These are phyloP conservation scores for Boeremia lycopersici DNA, from an alignment of 2,329 filamentous ascomycete species.

Conservation along the genomic window DNA sequence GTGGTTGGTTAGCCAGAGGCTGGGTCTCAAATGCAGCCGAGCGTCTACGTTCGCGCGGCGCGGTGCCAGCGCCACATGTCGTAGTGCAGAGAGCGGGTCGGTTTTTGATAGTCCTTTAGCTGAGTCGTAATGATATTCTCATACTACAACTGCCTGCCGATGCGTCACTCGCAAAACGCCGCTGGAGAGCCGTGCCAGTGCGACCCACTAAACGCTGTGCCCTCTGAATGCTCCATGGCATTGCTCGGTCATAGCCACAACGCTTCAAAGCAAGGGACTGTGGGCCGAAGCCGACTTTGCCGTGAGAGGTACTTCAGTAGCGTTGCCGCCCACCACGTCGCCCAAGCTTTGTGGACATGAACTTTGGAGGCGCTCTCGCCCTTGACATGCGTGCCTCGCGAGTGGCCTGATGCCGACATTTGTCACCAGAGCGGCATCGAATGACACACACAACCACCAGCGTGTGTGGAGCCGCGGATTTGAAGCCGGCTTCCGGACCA, in stretches of 20 bases:
- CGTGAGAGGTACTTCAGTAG: neutral
- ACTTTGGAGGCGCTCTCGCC: neutral
- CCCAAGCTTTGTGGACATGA: neutral
- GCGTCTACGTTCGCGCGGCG: neutral
- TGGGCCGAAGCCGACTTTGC: neutral
- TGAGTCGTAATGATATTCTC: neutral
- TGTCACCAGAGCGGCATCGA: neutral
- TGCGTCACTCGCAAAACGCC: neutral
- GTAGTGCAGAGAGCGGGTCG: neutral
- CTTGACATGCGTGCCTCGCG: neutral
- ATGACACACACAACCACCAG: neutral
- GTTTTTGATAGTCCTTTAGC: neutral
- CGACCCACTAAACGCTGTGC: neutral
- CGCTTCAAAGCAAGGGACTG: constrained; percentile 4
- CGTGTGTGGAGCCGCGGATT: constrained; percentile 7
- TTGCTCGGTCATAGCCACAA: neutral
- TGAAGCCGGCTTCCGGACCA: neutral
- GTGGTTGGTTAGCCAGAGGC: neutral
- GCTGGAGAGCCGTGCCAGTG: neutral
- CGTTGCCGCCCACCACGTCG: neutral
- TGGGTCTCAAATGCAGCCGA: neutral
- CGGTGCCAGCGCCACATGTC: neutral
- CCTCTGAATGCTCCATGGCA: neutral
- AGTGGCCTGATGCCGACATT: neutral
- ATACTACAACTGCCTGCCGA: neutral